A percentile compares a stretch with the other conserved stretches of the same genome.
Conservation (phyloP, 192 early-diverging fungal genomes). For the Allomyces macrogynus region DNA sequence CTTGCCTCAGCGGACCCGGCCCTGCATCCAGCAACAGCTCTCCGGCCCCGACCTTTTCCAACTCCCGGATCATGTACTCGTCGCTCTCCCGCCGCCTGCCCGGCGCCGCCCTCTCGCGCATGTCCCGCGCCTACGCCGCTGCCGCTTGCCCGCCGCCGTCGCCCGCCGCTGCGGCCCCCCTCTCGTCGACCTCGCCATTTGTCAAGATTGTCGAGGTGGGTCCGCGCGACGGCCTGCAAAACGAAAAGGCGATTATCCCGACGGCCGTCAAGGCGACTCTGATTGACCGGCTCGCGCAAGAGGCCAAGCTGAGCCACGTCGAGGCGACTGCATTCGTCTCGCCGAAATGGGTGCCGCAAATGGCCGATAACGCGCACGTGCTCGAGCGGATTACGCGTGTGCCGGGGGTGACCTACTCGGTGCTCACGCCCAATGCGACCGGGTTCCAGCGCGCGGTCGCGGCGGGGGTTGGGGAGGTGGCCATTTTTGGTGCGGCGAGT, state of each 20-base stretch:
- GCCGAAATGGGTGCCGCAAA: constrained; percentile 92
- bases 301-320: constrained; percentile 58
- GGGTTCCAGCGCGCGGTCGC: constrained; percentile 62
- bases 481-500: constrained; percentile 73
- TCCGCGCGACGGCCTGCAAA: constrained; percentile 90
- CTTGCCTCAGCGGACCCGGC: too few species aligned
- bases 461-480: constrained; percentile 65
- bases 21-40: too few species aligned
- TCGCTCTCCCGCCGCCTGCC: too few species aligned
- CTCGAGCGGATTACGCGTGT: constrained; percentile 40
- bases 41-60: too few species aligned
- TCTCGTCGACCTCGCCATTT: too few species aligned
- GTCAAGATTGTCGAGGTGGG: constrained; percentile 92
- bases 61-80: too few species aligned
- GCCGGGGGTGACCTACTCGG: constrained; percentile 59
- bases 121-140: too few species aligned
- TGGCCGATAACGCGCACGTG: constrained; percentile 67
- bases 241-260: constrained; percentile 68
- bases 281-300: constrained; percentile 51
- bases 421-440: constrained; percentile 72
- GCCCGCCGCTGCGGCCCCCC: too few species aligned
- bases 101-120: too few species aligned
- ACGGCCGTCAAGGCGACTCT: constrained; percentile 66
- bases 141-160: too few species aligned
- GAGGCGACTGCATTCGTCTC: constrained; percentile 90